phyloP scores from a whole-genome alignment of 805 yeast species.

The Pichia rugopelliculosa region DNA sequence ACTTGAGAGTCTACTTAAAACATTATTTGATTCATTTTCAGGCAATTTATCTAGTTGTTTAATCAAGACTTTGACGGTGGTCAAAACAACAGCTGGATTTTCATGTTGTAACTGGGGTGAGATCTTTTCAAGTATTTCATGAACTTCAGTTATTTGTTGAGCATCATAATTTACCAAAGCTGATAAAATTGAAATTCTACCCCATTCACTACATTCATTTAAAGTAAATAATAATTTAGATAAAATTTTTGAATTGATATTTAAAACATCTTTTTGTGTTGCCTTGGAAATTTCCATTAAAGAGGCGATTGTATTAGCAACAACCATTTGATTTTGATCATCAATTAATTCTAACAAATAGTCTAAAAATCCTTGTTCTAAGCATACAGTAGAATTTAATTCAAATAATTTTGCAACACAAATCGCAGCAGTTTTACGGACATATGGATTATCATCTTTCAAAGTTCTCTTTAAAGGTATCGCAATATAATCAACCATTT shows the following conservation, averaged over 20 bases:
- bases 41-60: slow-evolving; percentile 51
- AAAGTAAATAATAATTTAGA: slow-evolving; percentile 70
- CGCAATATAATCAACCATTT: slow-evolving; percentile 91
- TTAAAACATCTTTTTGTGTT: slow-evolving; percentile 24
- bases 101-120: slow-evolving; percentile 96
- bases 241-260: slow-evolving; percentile 35
- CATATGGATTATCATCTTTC: slow-evolving; percentile 92
- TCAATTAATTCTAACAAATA: slow-evolving; percentile 58
- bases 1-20: slow-evolving; percentile 67
- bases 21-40: slow-evolving; percentile 30
- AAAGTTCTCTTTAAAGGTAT: slow-evolving; percentile 80
- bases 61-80: slow-evolving; percentile 73
- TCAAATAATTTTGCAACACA: slow-evolving; percentile 95
- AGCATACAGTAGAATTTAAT: slow-evolving; percentile 67
- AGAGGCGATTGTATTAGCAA: slow-evolving; percentile 87
- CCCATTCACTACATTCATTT: slow-evolving; percentile 99
- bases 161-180: slow-evolving; percentile 71
- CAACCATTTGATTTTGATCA: slow-evolving; percentile 95
- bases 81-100: slow-evolving; percentile 88
- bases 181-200: slow-evolving; percentile 80
- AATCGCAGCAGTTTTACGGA: slow-evolving; percentile 93
- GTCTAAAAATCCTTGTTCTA: slow-evolving; percentile 80
- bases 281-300: slow-evolving; percentile 59
- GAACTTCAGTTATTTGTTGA: slow-evolving; percentile 54
- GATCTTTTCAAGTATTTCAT: slow-evolving; percentile 79